Conservation (phyloP, 768 basidiomycete genomes). For the Kwoniella mangroviensis region DNA sequence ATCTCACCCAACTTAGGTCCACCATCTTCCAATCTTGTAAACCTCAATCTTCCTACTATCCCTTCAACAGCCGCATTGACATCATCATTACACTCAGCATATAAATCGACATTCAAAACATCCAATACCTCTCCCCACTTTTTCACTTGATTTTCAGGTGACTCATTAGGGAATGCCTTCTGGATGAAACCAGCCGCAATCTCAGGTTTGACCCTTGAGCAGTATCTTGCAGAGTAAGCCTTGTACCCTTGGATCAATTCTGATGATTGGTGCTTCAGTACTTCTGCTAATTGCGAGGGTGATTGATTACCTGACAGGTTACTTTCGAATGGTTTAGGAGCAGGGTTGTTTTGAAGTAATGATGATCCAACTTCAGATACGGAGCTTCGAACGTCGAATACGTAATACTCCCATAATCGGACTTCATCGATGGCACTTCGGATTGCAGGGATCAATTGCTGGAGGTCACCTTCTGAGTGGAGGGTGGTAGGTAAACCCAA, state of each 20-base stretch:
- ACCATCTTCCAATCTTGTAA: slow-evolving; percentile 76
- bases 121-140: slow-evolving; percentile 80
- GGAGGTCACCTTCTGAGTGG: slow-evolving; percentile 70
- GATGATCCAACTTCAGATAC: slow-evolving; percentile 68
- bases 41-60: slow-evolving; percentile 76
- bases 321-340: slow-evolving; percentile 67
- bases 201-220: slow-evolving; percentile 67
- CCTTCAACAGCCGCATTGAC: slow-evolving; percentile 72
- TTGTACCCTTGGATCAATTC: slow-evolving; percentile 68
- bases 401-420: slow-evolving; percentile 92
- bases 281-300: slow-evolving; percentile 69
- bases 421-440: slow-evolving; percentile 66
- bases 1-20: slow-evolving; percentile 87
- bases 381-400: slow-evolving; percentile 69
- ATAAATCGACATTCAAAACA: slow-evolving; percentile 84
- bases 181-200: slow-evolving; percentile 76
- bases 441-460: slow-evolving; percentile 70
- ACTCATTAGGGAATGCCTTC: slow-evolving; percentile 64
- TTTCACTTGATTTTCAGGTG: slow-evolving; percentile 66
- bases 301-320: slow-evolving; percentile 65
- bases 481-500: slow-evolving; percentile 75
- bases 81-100: slow-evolving; percentile 85
- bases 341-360: slow-evolving; percentile 4
- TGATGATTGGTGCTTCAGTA: slow-evolving; percentile 61
- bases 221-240: slow-evolving; percentile 66